phyloP scores from a whole-genome alignment of 805 yeast genomes.

The Barnettozyma vustinii region DNA sequence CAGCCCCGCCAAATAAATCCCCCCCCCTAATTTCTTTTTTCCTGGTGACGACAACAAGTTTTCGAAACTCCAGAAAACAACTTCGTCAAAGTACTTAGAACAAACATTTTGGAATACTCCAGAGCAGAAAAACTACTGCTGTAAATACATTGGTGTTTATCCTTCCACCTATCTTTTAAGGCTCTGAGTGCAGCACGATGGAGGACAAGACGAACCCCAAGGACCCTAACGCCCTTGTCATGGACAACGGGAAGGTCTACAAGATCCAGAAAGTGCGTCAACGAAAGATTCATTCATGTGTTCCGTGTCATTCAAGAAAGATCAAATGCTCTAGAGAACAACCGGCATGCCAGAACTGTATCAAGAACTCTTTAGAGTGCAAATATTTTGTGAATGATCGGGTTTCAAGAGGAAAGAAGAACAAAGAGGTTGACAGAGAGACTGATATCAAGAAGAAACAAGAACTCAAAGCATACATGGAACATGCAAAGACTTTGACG shows the following conservation, averaged over 20 bases:
- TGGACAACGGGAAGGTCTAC: conserved; percentile 49
- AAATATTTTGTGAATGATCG: conserved; percentile 54
- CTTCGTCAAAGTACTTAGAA: background rate
- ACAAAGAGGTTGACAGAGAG: conserved; percentile 19
- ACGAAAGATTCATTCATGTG: conserved; percentile 50
- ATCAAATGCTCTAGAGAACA: conserved; percentile 49
- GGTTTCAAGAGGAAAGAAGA: conserved; percentile 32
- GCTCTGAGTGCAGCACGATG: background rate
- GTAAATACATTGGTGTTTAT: background rate
- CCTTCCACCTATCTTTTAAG: too few relatives aligned
- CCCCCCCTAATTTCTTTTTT: background rate
- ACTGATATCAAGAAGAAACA: conserved; percentile 20
- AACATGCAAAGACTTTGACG: conserved; percentile 18
- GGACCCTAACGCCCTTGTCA: conserved; percentile 31
- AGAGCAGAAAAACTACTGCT: background rate
- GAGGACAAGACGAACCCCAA: conserved; percentile 23
- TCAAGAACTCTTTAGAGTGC: conserved; percentile 42
- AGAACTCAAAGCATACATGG: conserved; percentile 21
- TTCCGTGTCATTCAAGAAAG: conserved; percentile 53
- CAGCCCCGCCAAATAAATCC: background rate
- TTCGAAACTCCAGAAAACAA: background rate
- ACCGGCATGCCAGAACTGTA: conserved; percentile 49
- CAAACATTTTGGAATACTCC: background rate
- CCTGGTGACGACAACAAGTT: background rate
- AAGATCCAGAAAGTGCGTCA: conserved; percentile 60